phyloP scores from a whole-genome alignment of 108 stramenopile genomes.

The Nitzschia inconspicua region DNA sequence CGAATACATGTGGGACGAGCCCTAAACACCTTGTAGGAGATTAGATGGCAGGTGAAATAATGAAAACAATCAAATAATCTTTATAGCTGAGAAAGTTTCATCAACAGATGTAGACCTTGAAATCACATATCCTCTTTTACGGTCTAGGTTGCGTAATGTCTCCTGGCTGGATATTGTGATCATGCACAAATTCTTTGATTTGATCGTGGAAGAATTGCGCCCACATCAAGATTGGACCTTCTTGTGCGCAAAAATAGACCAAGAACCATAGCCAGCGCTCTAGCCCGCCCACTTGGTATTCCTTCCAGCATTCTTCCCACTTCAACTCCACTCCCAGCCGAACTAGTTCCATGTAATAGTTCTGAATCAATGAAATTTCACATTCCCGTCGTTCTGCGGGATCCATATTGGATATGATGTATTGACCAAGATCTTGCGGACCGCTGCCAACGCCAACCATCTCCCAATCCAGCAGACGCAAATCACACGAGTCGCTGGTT shows the following conservation, averaged over 20 bases:
- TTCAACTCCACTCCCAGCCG: not conserved
- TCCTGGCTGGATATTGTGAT: slow-evolving; percentile 19
- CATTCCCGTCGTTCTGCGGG: slow-evolving; percentile 31
- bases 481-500: not conserved
- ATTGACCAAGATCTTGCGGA: slow-evolving; percentile 65
- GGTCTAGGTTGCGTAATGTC: slow-evolving; percentile 41
- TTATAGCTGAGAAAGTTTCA: not conserved
- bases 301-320: slow-evolving; percentile 50
- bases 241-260: slow-evolving; percentile 39
- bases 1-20: slow-evolving; percentile 29
- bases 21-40: not conserved
- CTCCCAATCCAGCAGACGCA: slow-evolving; percentile 54
- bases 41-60: not conserved
- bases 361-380: slow-evolving; percentile 24
- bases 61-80: not conserved
- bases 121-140: too few species aligned
- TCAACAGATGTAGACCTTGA: too few species aligned
- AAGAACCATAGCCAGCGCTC: slow-evolving; percentile 68
- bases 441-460: slow-evolving; percentile 59
- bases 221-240: slow-evolving; percentile 23
- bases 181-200: slow-evolving; percentile 33
- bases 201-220: slow-evolving; percentile 68
- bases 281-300: slow-evolving; percentile 44
- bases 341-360: slow-evolving; percentile 37
- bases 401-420: slow-evolving; percentile 47